A percentile compares a stretch with the other conserved stretches of the same genome.
phyloP scores from a whole-genome alignment of 371 early-diverging fungal species.

The Basidiobolus meristosporus region DNA sequence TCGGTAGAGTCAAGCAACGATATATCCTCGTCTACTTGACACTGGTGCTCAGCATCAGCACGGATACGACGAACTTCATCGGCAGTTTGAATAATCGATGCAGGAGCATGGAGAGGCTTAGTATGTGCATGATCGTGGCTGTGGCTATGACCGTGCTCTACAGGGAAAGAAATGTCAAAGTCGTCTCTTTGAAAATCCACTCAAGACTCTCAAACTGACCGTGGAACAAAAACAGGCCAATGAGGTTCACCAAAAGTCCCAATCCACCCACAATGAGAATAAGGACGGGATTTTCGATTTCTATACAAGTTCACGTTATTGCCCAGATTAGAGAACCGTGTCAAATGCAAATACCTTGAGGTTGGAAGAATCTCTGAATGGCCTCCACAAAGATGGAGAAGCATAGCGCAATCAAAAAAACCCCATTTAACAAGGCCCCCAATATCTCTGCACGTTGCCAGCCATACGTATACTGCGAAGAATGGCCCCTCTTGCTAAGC shows the following conservation, averaged over 20 bases:
- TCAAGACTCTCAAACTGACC: constrained; percentile 14
- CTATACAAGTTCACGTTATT: no score
- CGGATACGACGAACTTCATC: background rate
- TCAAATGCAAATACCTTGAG: no score
- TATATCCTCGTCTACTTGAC: no score
- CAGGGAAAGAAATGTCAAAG: no score
- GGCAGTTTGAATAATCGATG: constrained; percentile 6
- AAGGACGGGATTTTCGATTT: constrained; percentile 44
- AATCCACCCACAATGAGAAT: constrained; percentile 71
- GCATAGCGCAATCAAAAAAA: constrained; percentile 72
- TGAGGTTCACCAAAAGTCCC: constrained; percentile 66
- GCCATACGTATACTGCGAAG: constrained; percentile 62
- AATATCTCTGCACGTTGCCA: constrained; percentile 84
- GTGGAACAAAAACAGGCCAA: constrained; percentile 65
- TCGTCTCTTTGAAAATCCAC: constrained; percentile 1
- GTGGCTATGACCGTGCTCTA: constrained; percentile 14
- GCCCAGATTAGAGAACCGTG: no score
- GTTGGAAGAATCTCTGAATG: constrained; percentile 46
- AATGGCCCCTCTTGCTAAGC: constrained; percentile 20
- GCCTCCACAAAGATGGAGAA: constrained; percentile 75
- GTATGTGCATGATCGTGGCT: constrained; percentile 13
- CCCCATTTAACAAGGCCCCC: constrained; percentile 80
- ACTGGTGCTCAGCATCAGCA: no score
- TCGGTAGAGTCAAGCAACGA: no score
- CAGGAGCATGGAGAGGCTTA: constrained; percentile 12